A percentile compares a stretch with the other conserved stretches of the same genome.
phyloP scores from a whole-genome alignment of 257 asterid genomes.

The Striga asiatica region DNA sequence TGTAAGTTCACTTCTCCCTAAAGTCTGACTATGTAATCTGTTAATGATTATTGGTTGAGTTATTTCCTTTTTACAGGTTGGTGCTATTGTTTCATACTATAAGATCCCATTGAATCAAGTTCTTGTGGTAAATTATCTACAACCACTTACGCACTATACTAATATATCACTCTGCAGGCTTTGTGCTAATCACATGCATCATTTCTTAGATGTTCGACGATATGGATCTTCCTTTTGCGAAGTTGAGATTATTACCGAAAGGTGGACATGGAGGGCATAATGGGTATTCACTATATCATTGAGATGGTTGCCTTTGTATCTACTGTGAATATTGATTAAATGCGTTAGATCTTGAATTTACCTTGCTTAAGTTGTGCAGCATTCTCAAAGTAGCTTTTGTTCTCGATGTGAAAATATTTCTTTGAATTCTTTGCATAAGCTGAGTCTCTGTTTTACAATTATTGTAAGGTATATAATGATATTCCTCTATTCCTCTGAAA shows the following conservation, averaged over 20 bases:
- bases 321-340: background rate
- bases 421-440: background rate
- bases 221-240: conserved; percentile 85
- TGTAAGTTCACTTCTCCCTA: conserved; percentile 60
- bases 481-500: background rate
- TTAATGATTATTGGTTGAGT: conserved; percentile 13
- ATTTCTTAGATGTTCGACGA: conserved; percentile 76
- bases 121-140: conserved; percentile 60
- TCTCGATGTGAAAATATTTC: background rate
- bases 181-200: conserved; percentile 1
- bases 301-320: conserved; percentile 8
- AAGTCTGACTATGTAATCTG: conserved; percentile 9
- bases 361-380: background rate
- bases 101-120: conserved; percentile 87
- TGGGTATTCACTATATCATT: conserved; percentile 40
- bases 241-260: conserved; percentile 79
- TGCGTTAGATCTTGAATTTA: background rate
- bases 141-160: background rate
- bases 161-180: conserved; percentile 4
- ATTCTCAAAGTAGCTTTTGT: background rate
- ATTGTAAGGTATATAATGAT: background rate
- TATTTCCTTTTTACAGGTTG: conserved; percentile 48
- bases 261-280: conserved; percentile 99
- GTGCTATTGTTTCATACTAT: conserved; percentile 77
- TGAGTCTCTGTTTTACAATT: background rate